Percentiles rank a stretch among this genome's conserved stretches.
Evolutionary conservation across 2,329 filamentous ascomycete genomes (phyloP).

Genomic region (Pyrenochaeta sp.): DNA sequence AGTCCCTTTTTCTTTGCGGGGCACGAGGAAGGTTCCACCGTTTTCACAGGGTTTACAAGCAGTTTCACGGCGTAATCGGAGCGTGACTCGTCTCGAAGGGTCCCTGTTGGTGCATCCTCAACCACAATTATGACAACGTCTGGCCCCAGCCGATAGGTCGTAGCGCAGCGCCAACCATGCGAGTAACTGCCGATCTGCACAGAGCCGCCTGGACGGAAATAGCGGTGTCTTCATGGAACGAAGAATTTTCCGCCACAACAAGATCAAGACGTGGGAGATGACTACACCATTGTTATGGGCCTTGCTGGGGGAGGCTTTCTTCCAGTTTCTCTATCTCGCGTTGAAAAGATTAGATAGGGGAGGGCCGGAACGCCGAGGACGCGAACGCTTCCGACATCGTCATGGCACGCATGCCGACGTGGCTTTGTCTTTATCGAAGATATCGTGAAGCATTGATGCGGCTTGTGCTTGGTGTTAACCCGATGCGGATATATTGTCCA

Average conservation of each 20-base stretch:
- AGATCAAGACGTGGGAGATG: background rate
- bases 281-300: background rate
- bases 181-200: slow-evolving; percentile 4
- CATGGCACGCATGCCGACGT: slow-evolving; percentile 20
- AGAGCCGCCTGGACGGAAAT: slow-evolving; percentile 8
- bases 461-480: slow-evolving; percentile 15
- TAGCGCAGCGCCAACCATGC: background rate
- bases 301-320: background rate
- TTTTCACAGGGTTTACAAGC: background rate
- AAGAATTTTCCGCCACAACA: background rate
- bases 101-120: no score
- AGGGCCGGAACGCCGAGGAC: background rate
- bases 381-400: slow-evolving; percentile 19
- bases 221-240: background rate
- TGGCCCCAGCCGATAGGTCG: background rate
- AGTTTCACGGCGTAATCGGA: slow-evolving; percentile 2
- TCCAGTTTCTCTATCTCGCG: slow-evolving; percentile 1
- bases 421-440: slow-evolving; percentile 30
- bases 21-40: background rate
- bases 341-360: slow-evolving; percentile 2
- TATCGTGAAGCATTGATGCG: slow-evolving; percentile 32
- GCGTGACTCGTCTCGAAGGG: slow-evolving; percentile 1
- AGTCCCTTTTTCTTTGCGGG: background rate
- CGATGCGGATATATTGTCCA: slow-evolving; percentile 20
- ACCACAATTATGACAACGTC: no score